A percentile compares a stretch with the other conserved stretches of the same genome.
phyloP scores from a whole-genome alignment of 306 rosid species.

The Luffa acutangula region DNA sequence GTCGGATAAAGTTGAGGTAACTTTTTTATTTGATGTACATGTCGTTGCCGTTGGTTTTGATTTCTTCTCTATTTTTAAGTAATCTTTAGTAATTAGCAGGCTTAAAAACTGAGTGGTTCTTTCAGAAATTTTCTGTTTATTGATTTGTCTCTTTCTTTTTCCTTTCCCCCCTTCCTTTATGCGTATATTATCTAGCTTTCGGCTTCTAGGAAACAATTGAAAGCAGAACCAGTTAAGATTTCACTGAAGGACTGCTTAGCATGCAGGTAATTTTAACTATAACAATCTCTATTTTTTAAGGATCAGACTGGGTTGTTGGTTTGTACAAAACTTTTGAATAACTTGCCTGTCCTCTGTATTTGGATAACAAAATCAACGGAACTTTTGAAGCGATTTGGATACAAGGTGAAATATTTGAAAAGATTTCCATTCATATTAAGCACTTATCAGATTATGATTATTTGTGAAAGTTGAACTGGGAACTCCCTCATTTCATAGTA shows the following conservation, averaged over 20 bases:
- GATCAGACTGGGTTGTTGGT: neutral
- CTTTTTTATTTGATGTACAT: neutral
- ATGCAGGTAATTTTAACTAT: slow-evolving; percentile 51
- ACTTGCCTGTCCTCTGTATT: neutral
- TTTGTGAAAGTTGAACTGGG: neutral
- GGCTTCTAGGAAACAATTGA: slow-evolving; percentile 34
- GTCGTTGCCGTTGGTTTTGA: neutral
- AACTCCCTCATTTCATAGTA: neutral
- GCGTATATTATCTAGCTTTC: slow-evolving; percentile 40
- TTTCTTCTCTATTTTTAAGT: neutral
- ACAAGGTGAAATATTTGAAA: neutral
- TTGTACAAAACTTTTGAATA: neutral
- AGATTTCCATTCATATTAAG: neutral
- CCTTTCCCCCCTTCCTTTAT: neutral
- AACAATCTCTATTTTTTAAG: neutral
- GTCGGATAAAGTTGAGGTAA: slow-evolving; percentile 51
- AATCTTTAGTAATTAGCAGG: neutral
- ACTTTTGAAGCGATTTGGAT: neutral
- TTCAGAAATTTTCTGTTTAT: neutral
- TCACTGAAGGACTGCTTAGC: slow-evolving; percentile 97
- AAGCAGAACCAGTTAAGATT: slow-evolving; percentile 77
- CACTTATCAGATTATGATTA: neutral
- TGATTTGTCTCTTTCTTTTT: neutral
- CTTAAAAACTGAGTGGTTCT: neutral
- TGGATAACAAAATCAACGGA: neutral